Base-by-base conservation (phyloP, 208 protist species). In the Trypanosoma lewisi region DNA sequence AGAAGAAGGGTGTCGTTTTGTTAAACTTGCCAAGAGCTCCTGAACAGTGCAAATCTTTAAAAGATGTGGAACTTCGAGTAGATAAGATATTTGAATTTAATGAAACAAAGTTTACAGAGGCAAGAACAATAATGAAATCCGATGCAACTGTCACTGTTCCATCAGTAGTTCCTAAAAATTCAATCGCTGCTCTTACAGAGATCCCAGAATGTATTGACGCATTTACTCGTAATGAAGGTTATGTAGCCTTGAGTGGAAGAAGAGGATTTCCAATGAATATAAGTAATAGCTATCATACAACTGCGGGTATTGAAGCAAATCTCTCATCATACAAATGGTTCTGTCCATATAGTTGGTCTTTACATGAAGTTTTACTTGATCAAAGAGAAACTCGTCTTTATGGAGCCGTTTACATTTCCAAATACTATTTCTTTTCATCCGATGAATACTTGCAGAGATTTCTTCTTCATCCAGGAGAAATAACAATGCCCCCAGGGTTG, bases 311-410 rank as follows among this genome's bases (percentile, higher is more conserved):
- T 17, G 66, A 76, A 28, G 57, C 37, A 4, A 42, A 81, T 52
- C 70, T 91, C 17, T 91, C 85, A n/a, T 60, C 80, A 49, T 96
- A 88, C 64, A 36, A 61, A 34, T 80, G 73, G 62, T 96, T 82
- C 70, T 96, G 89, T 75, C 85, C 89, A 14, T 91, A 91, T 70
- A 77, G 75, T 53, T 96, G 89, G 89, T 55, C 77, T 16, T 72
- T 87, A 42, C 53, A 89, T 49, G 61, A 54, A 3, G 70, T 89
- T 52, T 72, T 95, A 17, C 67, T 89, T 12, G 70, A 73, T 33
- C 28, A 69, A 57, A 25, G 28, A 30, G 41, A 19, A 1, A 68
- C 75, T 4, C 64, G 62, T 19, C 45, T 42, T 5, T 77, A 73
- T 63, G 77, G 59, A 11, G 90, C 84, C 4, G 31, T 51, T 16